A percentile compares a stretch with the other conserved stretches of the same genome.
Evolutionary conservation across 1,284 basidiomycete species (phyloP).

Genomic region (Moniliella sp.): DNA sequence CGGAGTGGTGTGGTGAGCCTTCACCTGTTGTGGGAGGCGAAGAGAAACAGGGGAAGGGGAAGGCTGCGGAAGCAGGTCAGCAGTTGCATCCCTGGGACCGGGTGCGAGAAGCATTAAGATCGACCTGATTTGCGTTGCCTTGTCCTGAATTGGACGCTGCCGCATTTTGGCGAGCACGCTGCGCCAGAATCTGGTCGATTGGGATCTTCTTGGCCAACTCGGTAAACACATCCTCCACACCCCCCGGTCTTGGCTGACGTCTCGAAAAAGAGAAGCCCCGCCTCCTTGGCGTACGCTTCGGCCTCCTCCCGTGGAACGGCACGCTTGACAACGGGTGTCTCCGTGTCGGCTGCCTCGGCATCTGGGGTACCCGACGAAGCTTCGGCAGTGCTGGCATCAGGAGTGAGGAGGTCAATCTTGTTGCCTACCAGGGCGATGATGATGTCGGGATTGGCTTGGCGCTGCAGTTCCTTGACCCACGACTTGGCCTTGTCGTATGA

Average conservation of each 20-base stretch:
- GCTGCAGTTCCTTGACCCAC: slow-evolving; percentile 97
- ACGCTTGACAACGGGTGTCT: slow-evolving; percentile 36
- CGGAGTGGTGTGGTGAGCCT: no score
- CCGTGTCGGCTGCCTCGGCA: slow-evolving; percentile 30
- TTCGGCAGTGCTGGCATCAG: slow-evolving; percentile 46
- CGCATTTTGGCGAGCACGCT: no score
- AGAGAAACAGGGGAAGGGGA: no score
- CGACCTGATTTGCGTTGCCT: no score
- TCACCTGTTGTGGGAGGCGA: no score
- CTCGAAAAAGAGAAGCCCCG: slow-evolving; percentile 81
- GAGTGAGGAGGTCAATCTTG: slow-evolving; percentile 61
- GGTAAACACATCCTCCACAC: slow-evolving; percentile 87
- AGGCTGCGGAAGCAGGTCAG: no score
- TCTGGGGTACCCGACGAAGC: slow-evolving; percentile 11
- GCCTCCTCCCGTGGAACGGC: slow-evolving; percentile 51
- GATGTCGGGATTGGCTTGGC: slow-evolving; percentile 95
- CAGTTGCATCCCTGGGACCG: no score
- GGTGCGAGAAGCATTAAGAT: no score
- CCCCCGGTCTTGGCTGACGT: slow-evolving; percentile 90
- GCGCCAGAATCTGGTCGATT: slow-evolving; percentile 15
- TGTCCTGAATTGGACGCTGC: no score
- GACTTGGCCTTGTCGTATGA: slow-evolving; percentile 97
- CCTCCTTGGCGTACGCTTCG: slow-evolving; percentile 80
- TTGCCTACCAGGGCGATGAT: slow-evolving; percentile 47
- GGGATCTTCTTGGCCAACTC: slow-evolving; percentile 41